phyloP scores from a whole-genome alignment of 495 filamentous ascomycete species.

The Aspergillus olivimuriae region DNA sequence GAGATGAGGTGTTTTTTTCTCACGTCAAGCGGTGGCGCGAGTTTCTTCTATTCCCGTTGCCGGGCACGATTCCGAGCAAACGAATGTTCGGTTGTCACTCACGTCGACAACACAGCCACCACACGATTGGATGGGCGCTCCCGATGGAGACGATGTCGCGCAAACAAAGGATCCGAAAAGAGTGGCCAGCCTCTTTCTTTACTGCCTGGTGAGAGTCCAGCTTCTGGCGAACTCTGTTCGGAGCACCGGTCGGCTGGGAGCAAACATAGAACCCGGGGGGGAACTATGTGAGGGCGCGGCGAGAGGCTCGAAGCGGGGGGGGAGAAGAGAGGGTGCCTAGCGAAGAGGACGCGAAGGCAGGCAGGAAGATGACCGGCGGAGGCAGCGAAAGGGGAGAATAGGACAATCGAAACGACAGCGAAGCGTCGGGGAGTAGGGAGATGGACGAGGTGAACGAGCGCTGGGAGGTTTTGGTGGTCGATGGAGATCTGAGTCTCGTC shows the following conservation, averaged over 20 bases:
- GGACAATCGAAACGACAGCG: constrained; percentile 9
- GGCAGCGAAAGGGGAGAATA: constrained; percentile 3
- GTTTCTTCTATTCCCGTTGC: too few species aligned
- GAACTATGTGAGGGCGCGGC: constrained; percentile 13
- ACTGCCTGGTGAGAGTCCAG: constrained; percentile 1
- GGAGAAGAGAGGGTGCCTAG: not conserved
- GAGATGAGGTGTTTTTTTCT: too few species aligned
- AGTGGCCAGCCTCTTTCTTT: constrained; percentile 8
- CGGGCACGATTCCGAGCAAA: too few species aligned
- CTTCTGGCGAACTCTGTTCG: constrained; percentile 1
- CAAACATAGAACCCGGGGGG: constrained; percentile 4
- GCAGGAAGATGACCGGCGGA: constrained; percentile 9
- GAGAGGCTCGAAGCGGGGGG: not conserved
- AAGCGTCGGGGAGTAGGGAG: constrained; percentile 6
- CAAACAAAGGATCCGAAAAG: constrained; percentile 1
- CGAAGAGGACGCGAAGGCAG: constrained; percentile 17
- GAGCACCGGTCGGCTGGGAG: constrained; percentile 3
- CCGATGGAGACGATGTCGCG: not conserved
- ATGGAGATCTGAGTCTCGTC: constrained; percentile 10
- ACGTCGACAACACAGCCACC: not conserved
- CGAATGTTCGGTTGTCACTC: not conserved
- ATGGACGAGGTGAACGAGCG: constrained; percentile 3
- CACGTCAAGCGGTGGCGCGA: too few species aligned
- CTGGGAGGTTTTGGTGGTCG: constrained; percentile 5
- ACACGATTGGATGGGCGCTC: not conserved